Conservation (phyloP, 257 asterid genomes). For the Scutellaria galericulata region DNA sequence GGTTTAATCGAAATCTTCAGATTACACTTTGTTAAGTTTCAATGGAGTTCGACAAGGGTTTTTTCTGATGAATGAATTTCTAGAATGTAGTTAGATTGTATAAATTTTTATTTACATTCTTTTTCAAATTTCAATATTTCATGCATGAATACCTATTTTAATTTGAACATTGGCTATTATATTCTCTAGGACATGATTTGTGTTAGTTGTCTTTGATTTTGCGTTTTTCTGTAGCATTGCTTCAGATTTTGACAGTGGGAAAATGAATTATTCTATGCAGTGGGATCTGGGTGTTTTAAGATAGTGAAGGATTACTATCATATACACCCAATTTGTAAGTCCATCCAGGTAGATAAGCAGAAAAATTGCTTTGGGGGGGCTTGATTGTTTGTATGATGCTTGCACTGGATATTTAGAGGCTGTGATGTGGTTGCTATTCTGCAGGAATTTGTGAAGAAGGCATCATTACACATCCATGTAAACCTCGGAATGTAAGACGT, state of each 20-base stretch:
- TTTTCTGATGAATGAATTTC: constrained; percentile 6
- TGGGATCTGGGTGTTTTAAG: constrained; percentile 27
- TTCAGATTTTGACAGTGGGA: constrained; percentile 9
- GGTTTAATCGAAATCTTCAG: background rate
- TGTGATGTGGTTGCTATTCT: constrained; percentile 7
- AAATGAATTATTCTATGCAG: constrained; percentile 25
- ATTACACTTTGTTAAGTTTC: constrained; percentile 1
- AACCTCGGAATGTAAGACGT: constrained; percentile 14
- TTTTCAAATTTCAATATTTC: background rate
- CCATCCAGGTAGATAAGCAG: constrained; percentile 1
- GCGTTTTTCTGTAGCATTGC: background rate
- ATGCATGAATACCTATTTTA: background rate
- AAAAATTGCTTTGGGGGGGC: background rate
- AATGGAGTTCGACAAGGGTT: background rate
- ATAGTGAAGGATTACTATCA: background rate
- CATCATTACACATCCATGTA: constrained; percentile 5
- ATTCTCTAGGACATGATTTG: background rate
- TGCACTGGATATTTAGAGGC: background rate
- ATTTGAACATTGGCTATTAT: background rate
- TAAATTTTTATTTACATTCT: no score
- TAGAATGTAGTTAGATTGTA: background rate
- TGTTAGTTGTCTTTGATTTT: background rate
- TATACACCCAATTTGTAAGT: constrained; percentile 31
- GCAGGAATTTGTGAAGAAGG: constrained; percentile 12
- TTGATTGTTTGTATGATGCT: background rate